Percentiles rank a stretch among this genome's conserved stretches.
Conservation (phyloP, 495 filamentous ascomycete species). For the Aspergillus kassunensis region DNA sequence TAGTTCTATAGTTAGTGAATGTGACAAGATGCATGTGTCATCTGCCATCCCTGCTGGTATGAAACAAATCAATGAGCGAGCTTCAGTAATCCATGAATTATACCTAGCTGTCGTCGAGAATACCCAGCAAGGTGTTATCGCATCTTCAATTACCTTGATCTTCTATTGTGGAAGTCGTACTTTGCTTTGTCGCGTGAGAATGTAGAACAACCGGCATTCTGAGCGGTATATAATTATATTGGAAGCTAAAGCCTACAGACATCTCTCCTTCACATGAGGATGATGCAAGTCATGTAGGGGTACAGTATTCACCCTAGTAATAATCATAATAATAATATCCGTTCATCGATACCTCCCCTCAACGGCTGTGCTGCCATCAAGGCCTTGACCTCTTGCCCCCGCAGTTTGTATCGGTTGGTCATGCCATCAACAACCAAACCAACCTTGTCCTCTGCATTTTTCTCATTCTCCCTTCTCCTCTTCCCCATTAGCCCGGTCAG, state of each 20-base stretch:
- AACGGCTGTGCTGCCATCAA: constrained; percentile 6
- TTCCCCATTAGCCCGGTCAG: constrained; percentile 5
- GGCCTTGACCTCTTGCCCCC: constrained; percentile 6
- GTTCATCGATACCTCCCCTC: background rate
- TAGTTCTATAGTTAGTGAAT: background rate
- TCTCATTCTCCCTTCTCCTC: background rate
- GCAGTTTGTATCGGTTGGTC: constrained; percentile 1
- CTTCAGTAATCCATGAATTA: background rate
- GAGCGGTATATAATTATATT: no score
- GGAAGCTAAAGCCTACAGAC: no score
- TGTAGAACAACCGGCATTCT: background rate
- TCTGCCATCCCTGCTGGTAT: background rate
- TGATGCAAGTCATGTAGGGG: background rate
- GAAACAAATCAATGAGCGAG: background rate
- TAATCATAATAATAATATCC: background rate
- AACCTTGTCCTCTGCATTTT: background rate
- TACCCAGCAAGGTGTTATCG: no score
- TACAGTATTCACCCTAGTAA: background rate
- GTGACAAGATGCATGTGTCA: background rate
- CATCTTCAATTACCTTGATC: no score
- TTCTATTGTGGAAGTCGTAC: no score
- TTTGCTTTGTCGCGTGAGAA: no score
- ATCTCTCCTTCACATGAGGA: background rate
- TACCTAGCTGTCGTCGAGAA: no score
- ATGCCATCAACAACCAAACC: constrained; percentile 7